Base-by-base conservation (phyloP, 129 eudicot species). In the Sambucus nigra region DNA sequence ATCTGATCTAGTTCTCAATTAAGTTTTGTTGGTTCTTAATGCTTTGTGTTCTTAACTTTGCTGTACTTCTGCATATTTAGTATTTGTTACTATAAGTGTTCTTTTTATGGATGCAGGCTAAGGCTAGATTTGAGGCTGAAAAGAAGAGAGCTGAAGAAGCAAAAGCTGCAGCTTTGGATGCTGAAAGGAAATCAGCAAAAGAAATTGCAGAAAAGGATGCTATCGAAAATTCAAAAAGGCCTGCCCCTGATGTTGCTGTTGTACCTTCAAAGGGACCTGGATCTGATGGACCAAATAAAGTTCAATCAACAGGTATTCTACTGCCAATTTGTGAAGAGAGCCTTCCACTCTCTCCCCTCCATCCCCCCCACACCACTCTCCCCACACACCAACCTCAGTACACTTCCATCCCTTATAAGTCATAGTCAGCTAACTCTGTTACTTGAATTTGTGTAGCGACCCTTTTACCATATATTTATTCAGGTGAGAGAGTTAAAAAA, bases 71-170 rank as follows among this genome's bases (percentile, higher is more conserved):
- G 42, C 13, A 7, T 35, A 7, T 7, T 35, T 7, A 8, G 42
- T 8, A 1, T 35, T 8, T 7, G 3, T 8, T 7, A 35, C 8
- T 3, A 26, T 23, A 46, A 38, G 54, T 63, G 35, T 23, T 63
- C 18, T 35, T 55, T 31, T 12, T 23, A 1, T 22, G 61, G 72
- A 59, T 69, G 81, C 76, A 84, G 95, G 83, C 76, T 56, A 76
- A 84, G 95, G 83, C 76, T 56, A 76, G 73, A 33, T 75, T 42
- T 55, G 85, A 79, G 67, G 84, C 87, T 75, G 87, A 78, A 57
- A 81, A 65, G 68, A 73, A 62, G 72, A 74, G 68, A 64, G 84
- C 79, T 22, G 95, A 81, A 62, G 81, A 64, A 57, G 86, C 73
- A 56, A 79, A 83, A 73, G 74, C 68, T 29, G 67, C 48, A 59